Evolutionary conservation across 768 basidiomycete genomes (phyloP).

Genomic region (Candolleomyces efflorescens): DNA sequence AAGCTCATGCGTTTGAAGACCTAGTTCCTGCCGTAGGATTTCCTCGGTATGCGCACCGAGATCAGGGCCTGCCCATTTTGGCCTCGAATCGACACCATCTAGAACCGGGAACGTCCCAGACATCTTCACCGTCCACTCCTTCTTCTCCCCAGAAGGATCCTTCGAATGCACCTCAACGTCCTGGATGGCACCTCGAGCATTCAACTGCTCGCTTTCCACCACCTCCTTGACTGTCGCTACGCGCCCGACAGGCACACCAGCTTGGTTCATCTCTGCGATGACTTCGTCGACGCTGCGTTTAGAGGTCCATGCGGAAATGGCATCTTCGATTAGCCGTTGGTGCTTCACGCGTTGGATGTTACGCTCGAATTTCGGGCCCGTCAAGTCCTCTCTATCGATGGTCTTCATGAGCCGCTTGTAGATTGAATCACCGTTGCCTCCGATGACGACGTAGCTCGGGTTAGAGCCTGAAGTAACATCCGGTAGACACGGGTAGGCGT

Average conservation of each 20-base stretch:
- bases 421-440: slow-evolving; percentile 68
- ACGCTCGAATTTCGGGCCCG: slow-evolving; percentile 46
- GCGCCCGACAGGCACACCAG: slow-evolving; percentile 60
- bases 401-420: slow-evolving; percentile 63
- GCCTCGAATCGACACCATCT: slow-evolving; percentile 52
- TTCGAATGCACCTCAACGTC: slow-evolving; percentile 50
- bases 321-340: slow-evolving; percentile 62
- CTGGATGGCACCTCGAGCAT: slow-evolving; percentile 51
- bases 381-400: slow-evolving; percentile 56
- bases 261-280: slow-evolving; percentile 40
- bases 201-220: slow-evolving; percentile 51
- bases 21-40: slow-evolving; percentile 41
- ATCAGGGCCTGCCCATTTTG: slow-evolving; percentile 67
- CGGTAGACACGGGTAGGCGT: slow-evolving; percentile 65
- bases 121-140: slow-evolving; percentile 63
- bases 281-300: slow-evolving; percentile 50
- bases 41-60: slow-evolving; percentile 57
- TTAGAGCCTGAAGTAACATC: slow-evolving; percentile 22
- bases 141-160: slow-evolving; percentile 21
- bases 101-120: slow-evolving; percentile 58
- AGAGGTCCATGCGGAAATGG: slow-evolving; percentile 58
- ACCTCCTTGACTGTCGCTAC: slow-evolving; percentile 63
- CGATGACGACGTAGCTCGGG: slow-evolving; percentile 65
- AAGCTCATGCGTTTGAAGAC: slow-evolving; percentile 33
- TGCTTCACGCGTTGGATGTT: slow-evolving; percentile 61